Evolutionary conservation across 1,139 yeast genomes (phyloP), one percentile per base, ranked within the genome.

Genomic region (Magnusiomyces fungicola): DNA sequence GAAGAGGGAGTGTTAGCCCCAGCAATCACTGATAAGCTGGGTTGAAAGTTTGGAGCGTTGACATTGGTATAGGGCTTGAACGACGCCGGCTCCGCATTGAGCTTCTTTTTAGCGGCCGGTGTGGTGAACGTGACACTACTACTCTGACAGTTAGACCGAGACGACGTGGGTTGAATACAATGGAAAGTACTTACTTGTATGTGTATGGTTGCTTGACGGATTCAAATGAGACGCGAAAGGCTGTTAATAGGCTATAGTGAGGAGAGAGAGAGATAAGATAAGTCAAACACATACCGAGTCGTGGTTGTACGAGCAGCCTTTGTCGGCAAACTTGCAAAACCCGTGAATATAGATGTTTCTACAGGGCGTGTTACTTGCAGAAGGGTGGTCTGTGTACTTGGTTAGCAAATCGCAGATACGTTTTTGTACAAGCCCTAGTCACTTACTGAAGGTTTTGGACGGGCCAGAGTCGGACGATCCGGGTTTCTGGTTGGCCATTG

Each of bases 271-370:
- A 24, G 16, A 23, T n/a, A 12, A 9, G 18, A 33, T 18, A 30
- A 18, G 14, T 23, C 30, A 12, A 33, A 27, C 7, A 46, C 51
- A 38, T 44, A 48, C 51, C 10, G 55, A 51, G 45, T 77, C 79
- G 61, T 88, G 96, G 50, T 79, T 80, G 64, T 87, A 88, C 2
- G 84, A 85, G 64, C 96, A 88, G 19, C 96, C 96, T 61, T 87
- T 88, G 58, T 85, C 85, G 58, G 86, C 92, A 68, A 78, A 88
- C 66, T 87, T 87, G 71, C 97, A 89, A 61, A 78, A 87, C 9
- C 96, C 97, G 68, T 87, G 89, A 45, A 87, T 86, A 48, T 83
- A 78, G 51, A 88, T 81, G 63, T 88, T 88, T 64, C 92, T 77
- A 68, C 97, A 88, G 52, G 85, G 89, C 37, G 88, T 83, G 57